phyloP scores from a whole-genome alignment of 306 rosid genomes.

The Vicia faba region DNA sequence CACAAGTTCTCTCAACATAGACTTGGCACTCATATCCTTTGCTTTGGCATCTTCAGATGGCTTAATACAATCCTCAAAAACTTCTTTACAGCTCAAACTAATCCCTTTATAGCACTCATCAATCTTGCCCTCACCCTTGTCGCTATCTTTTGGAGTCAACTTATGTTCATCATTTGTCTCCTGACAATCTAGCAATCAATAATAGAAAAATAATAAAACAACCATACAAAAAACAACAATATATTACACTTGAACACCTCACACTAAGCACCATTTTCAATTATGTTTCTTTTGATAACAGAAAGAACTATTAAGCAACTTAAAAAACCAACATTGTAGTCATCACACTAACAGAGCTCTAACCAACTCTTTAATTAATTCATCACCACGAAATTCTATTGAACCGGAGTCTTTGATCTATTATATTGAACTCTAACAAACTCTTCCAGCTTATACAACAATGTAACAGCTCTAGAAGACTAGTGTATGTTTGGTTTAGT shows the following conservation, averaged over 20 bases:
- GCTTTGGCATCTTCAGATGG: conserved; percentile 28
- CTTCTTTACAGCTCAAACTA: conserved; percentile 35
- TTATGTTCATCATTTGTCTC: conserved; percentile 35
- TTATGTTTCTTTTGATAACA: conserved; percentile 19
- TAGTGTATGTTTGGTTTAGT: no score
- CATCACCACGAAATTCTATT: background rate
- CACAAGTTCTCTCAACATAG: conserved; percentile 29
- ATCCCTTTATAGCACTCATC: conserved; percentile 30
- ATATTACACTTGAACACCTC: conserved; percentile 14
- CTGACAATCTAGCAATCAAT: conserved; percentile 47
- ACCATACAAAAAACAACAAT: conserved; percentile 6
- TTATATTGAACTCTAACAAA: conserved; percentile 1
- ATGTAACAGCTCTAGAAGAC: background rate
- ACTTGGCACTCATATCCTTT: conserved; percentile 27
- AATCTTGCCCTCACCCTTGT: conserved; percentile 27
- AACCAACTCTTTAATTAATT: background rate
- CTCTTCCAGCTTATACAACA: background rate
- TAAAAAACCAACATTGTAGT: conserved; percentile 8
- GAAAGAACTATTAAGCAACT: conserved; percentile 2
- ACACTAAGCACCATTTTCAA: conserved; percentile 22
- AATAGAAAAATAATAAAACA: conserved; percentile 22
- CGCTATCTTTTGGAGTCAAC: conserved; percentile 36
- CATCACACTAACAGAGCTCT: background rate
- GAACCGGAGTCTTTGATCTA: background rate
- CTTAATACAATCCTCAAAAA: conserved; percentile 26